Evolutionary conservation across 139 green algal species (phyloP).

Genomic region (Trebouxia sp.): DNA sequence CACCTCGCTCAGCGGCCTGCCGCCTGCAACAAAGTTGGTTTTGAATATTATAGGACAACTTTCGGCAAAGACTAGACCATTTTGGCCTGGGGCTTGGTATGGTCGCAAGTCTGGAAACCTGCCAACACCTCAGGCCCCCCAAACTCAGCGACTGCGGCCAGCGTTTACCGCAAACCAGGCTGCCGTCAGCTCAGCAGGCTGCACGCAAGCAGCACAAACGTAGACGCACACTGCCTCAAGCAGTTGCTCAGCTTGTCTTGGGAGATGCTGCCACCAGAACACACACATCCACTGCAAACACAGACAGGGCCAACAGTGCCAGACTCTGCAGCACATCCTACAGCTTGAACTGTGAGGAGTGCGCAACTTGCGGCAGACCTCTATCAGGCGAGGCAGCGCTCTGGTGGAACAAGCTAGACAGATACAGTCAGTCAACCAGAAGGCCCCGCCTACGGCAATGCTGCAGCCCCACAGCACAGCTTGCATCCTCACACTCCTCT

Average conservation of each 20-base stretch:
- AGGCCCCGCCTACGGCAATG: not conserved
- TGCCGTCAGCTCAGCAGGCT: not conserved
- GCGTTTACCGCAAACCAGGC: not conserved
- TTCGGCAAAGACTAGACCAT: not conserved
- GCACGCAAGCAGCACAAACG: not conserved
- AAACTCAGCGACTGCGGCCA: not conserved
- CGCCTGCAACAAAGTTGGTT: not conserved
- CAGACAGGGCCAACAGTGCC: constrained; percentile 4
- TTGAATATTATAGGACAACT: not conserved
- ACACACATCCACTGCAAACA: too few relatives aligned
- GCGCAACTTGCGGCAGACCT: not conserved
- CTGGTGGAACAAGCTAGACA: constrained; percentile 10
- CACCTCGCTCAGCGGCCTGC: too few relatives aligned
- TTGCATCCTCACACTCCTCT: not conserved
- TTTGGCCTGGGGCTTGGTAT: not conserved
- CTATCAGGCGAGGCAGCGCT: not conserved
- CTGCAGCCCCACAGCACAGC: not conserved
- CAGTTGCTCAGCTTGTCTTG: not conserved
- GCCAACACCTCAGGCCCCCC: constrained; percentile 11
- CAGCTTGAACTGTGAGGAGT: not conserved
- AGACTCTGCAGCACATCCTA: constrained; percentile 11
- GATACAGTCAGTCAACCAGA: not conserved
- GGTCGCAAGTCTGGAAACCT: not conserved
- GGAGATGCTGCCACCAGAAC: too few relatives aligned
- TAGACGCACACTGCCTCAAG: not conserved